phyloP scores from a whole-genome alignment of 768 basidiomycete genomes.

The Artomyces pyxidatus region DNA sequence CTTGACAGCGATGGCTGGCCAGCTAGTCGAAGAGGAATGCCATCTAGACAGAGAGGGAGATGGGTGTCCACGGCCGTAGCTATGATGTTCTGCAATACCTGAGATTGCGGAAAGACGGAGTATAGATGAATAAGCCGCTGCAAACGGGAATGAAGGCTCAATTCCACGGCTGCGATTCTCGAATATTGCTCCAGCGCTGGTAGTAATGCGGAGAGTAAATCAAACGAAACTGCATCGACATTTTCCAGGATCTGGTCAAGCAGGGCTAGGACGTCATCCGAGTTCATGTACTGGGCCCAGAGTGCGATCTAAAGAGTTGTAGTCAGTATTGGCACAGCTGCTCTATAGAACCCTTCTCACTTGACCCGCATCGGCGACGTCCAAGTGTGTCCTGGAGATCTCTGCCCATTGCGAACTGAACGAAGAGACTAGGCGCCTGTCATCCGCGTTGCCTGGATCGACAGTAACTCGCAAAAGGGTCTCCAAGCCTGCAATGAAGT shows the following conservation, averaged over 20 bases:
- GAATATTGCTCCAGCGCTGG: conserved; percentile 8
- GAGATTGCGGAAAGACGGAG: conserved; percentile 1
- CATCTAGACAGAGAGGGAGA: conserved; percentile 7
- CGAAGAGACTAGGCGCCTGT: conserved; percentile 32
- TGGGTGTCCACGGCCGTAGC: conserved; percentile 1
- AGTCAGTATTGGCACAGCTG: too few relatives aligned
- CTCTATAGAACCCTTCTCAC: neutral
- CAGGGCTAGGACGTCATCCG: conserved; percentile 32
- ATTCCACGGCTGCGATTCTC: neutral
- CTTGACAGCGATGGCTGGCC: conserved; percentile 1
- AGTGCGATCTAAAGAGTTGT: conserved; percentile 19
- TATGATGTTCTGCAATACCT: conserved; percentile 7
- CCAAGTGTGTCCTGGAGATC: conserved; percentile 25
- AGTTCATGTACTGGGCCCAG: conserved; percentile 53
- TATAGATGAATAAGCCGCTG: conserved; percentile 5
- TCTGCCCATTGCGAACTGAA: conserved; percentile 39
- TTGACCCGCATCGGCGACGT: neutral
- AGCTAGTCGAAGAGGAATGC: neutral
- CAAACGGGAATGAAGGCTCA: conserved; percentile 7
- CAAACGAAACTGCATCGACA: neutral
- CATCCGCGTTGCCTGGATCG: conserved; percentile 25
- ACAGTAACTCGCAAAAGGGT: conserved; percentile 34
- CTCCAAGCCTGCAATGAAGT: conserved; percentile 29
- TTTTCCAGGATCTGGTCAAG: conserved; percentile 28
- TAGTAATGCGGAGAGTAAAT: conserved; percentile 4